phyloP scores from a whole-genome alignment of 1,284 basidiomycete genomes.

The Naganishia cerealis region DNA sequence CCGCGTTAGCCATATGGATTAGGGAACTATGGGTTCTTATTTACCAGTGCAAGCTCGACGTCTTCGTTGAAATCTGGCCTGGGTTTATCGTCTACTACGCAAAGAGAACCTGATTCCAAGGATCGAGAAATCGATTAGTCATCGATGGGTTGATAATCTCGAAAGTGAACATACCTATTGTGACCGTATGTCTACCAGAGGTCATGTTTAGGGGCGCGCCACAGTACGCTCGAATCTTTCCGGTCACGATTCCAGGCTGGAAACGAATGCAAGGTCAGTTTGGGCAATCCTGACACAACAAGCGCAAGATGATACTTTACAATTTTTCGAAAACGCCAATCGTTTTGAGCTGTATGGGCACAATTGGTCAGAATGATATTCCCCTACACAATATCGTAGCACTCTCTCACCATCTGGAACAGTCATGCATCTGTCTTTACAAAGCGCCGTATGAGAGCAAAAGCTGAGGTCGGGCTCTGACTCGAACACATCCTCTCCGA shows the following conservation, averaged over 20 bases:
- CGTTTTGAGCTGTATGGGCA: constrained; percentile 22
- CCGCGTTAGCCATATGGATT: neutral
- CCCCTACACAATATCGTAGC: too few relatives aligned
- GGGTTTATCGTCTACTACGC: constrained; percentile 42
- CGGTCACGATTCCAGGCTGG: constrained; percentile 29
- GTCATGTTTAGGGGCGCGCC: constrained; percentile 41
- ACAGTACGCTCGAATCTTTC: constrained; percentile 38
- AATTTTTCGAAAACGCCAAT: constrained; percentile 41
- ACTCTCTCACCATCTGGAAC: constrained; percentile 34
- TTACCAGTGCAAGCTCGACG: constrained; percentile 33
- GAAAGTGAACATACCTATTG: constrained; percentile 35
- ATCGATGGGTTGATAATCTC: neutral
- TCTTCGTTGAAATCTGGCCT: constrained; percentile 37
- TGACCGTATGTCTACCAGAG: constrained; percentile 36
- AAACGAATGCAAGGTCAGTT: constrained; percentile 32
- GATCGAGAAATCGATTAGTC: neutral
- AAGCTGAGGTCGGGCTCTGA: constrained; percentile 40
- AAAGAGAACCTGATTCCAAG: constrained; percentile 33
- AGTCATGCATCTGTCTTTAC: constrained; percentile 36
- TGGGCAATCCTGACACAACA: neutral
- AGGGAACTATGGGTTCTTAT: neutral
- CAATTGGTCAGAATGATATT: neutral
- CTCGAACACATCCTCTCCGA: constrained; percentile 37
- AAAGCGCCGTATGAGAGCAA: constrained; percentile 44
- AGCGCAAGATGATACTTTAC: neutral